These are phyloP conservation scores for Candida xiaguanensis DNA, from an alignment of 805 yeast genomes.

Conservation along the genomic window DNA sequence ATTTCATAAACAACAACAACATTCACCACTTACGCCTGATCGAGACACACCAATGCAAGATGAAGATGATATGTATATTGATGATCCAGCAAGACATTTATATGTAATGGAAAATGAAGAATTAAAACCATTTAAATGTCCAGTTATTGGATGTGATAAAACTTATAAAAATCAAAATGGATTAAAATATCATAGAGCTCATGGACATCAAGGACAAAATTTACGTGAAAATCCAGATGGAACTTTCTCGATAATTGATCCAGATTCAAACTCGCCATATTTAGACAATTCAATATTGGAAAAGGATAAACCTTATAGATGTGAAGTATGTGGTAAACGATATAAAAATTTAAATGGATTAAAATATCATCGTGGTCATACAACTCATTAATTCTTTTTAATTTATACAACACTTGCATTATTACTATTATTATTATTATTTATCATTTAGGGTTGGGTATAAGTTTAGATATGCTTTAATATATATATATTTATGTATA, in stretches of 20 bases:
- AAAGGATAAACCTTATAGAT: conserved; percentile 96
- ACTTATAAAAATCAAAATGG: conserved; percentile 98
- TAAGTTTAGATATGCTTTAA: background rate
- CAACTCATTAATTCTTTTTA: conserved; percentile 64
- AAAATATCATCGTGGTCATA: conserved; percentile 95
- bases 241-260: conserved; percentile 86
- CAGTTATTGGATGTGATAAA: conserved; percentile 97
- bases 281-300: conserved; percentile 94
- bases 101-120: conserved; percentile 91
- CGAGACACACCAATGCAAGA: conserved; percentile 37
- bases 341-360: conserved; percentile 94
- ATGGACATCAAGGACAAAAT: conserved; percentile 96
- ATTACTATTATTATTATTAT: background rate
- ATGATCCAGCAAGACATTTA: conserved; percentile 93
- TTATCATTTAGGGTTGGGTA: background rate
- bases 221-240: conserved; percentile 90
- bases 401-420: background rate
- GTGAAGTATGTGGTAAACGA: conserved; percentile 97
- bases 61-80: conserved; percentile 76
- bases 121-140: conserved; percentile 94
- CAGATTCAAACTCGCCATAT: conserved; percentile 82
- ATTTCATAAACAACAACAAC: conserved; percentile 18
- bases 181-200: conserved; percentile 88
- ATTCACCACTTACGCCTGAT: conserved; percentile 12
- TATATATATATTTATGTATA: background rate